Evolutionary conservation across 305 asterid genomes (phyloP).

Genomic region (Fraxinus angustifolia): DNA sequence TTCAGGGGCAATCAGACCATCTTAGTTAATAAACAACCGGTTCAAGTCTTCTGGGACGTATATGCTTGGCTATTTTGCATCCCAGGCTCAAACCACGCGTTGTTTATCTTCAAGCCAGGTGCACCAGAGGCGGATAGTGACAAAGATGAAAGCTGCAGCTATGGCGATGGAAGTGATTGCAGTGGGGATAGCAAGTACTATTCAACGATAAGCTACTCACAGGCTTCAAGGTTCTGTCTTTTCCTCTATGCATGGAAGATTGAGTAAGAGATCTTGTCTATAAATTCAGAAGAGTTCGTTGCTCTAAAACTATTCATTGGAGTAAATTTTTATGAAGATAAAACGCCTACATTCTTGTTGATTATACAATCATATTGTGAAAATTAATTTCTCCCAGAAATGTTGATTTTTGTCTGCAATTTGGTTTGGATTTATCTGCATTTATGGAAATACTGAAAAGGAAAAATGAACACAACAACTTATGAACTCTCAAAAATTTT

Average conservation of each 20-base stretch:
- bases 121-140: constrained; percentile 40
- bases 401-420: background rate
- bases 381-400: background rate
- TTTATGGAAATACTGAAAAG: background rate
- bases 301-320: background rate
- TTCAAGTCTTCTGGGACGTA: constrained; percentile 89
- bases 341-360: background rate
- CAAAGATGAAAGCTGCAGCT: constrained; percentile 40
- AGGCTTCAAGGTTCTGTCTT: constrained; percentile 54
- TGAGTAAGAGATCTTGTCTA: background rate
- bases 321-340: background rate
- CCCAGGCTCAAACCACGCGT: constrained; percentile 62
- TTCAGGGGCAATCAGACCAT: constrained; percentile 89
- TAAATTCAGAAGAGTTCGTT: background rate
- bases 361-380: background rate
- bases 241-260: constrained; percentile 85
- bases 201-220: constrained; percentile 63
- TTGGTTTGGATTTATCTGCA: background rate
- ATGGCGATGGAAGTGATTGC: constrained; percentile 51
- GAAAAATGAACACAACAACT: background rate
- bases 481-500: background rate
- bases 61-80: constrained; percentile 71
- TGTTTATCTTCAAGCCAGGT: constrained; percentile 80
- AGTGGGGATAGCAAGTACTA: constrained; percentile 60
- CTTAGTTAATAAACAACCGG: constrained; percentile 60